Percentiles rank a stretch among this genome's conserved stretches.
Evolutionary conservation across 176 grass and related monocot species (phyloP).

Genomic region (Triticum urartu): DNA sequence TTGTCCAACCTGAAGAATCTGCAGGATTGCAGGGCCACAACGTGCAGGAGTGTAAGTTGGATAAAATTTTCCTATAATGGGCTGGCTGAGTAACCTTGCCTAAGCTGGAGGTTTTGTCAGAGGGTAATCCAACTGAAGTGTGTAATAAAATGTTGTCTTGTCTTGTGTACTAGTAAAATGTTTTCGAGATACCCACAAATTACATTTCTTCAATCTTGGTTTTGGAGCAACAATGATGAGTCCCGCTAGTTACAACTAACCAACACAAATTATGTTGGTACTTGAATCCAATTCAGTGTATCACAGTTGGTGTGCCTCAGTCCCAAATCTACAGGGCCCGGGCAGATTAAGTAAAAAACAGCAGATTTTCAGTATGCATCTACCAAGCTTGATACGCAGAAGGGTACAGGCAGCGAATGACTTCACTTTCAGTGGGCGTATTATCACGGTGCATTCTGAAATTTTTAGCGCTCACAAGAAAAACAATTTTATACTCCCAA

Average conservation of each 20-base stretch:
- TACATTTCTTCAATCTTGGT: no score
- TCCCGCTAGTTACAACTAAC: no score
- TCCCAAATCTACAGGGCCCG: not conserved
- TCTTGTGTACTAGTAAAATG: not conserved
- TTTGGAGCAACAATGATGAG: no score
- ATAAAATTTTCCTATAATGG: not conserved
- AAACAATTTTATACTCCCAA: no score
- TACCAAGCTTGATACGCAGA: not conserved
- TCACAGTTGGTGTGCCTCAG: not conserved
- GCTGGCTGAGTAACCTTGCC: not conserved
- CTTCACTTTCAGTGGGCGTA: no score
- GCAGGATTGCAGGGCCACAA: not conserved
- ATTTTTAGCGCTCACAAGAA: no score
- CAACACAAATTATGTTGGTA: not conserved
- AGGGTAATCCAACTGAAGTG: not conserved
- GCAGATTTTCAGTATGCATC: not conserved
- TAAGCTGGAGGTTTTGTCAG: not conserved
- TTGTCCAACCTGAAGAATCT: not conserved
- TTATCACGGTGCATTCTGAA: no score
- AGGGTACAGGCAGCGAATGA: no score
- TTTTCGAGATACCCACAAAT: not conserved
- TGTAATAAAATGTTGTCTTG: not conserved
- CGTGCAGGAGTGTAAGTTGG: not conserved
- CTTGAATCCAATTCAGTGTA: not conserved
- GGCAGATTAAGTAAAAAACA: not conserved